These are phyloP conservation scores for Mortierella hygrophila DNA, from an alignment of 192 early-diverging fungal species.

Conservation along the genomic window DNA sequence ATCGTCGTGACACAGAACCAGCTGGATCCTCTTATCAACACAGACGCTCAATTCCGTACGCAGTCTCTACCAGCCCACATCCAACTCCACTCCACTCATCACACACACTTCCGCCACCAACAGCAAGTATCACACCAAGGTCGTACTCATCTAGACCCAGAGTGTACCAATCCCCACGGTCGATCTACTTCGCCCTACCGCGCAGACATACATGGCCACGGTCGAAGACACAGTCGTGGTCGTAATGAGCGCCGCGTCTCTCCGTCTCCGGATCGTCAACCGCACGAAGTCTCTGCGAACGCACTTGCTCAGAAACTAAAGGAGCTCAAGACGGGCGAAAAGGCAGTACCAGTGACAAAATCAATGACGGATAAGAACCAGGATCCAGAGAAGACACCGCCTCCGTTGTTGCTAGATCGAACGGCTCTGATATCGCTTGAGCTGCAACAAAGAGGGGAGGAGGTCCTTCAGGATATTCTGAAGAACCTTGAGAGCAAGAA, in stretches of 20 bases:
- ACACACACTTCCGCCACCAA: not conserved
- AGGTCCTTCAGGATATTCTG: constrained; percentile 8
- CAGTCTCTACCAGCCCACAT: not conserved
- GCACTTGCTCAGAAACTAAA: constrained; percentile 5
- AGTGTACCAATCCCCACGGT: not conserved
- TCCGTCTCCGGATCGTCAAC: too few relatives aligned
- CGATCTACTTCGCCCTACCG: not conserved
- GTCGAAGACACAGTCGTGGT: not conserved
- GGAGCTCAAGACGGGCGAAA: not conserved
- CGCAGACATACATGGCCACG: not conserved
- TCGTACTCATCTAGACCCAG: not conserved
- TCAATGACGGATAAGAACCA: not conserved
- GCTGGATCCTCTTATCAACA: not conserved
- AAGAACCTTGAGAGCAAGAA: not conserved
- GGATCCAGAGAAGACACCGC: not conserved
- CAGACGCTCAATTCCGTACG: not conserved
- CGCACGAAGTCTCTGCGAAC: not conserved
- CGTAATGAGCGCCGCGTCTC: not conserved
- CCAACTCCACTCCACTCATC: not conserved
- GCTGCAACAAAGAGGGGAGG: not conserved
- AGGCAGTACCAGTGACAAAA: not conserved
- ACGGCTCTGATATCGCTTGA: not conserved
- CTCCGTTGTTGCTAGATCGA: constrained; percentile 1
- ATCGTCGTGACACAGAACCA: not conserved
- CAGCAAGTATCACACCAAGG: not conserved